Base-by-base conservation (phyloP, 495 filamentous ascomycete genomes). In the Penicillium fimorum region DNA sequence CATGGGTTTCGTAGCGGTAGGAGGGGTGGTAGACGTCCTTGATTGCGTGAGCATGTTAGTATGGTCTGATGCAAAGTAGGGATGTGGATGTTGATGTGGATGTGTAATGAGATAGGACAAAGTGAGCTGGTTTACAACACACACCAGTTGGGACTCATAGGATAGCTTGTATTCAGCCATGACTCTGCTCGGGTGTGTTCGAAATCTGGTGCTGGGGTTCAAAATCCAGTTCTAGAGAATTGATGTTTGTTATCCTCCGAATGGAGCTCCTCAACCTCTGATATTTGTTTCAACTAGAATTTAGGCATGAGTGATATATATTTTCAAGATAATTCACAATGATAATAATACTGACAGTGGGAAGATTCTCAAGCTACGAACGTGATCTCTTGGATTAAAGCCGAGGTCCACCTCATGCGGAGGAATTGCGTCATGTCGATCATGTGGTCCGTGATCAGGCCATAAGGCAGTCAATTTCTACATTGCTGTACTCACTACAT, bases 11-110 rank as follows among this genome's bases (percentile, higher is more conserved):
- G 55, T 76, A 74, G 57, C 72, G 70, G 53, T 77, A 75, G 51
- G 80, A 82, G 37, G 78, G 71, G 50, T 79, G 75, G 59, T 77
- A 81, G 42, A 75, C 70, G 52, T 81, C 77, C 79, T 82, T 37
- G 24, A 27, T 20, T n/a, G 22, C 9, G n/a, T 55, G 33, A 47
- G n/a, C 12, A 15, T 49, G 42, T 59, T 45, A 62, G 40, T 25
- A 24, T 35, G 20, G 18, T 25, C 15, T 20, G 12, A 52, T 42
- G 53, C 9, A 22, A 17, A 1, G 0, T 5, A 24, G 18, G n/a
- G 24, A 20, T 37, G 10, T 27, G 12, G 24, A 17, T 22, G 27
- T 27, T 0, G 25, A 27, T 27, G 25, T 24, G 27, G 32, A 24
- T 13, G 29, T 24, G 35, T 38, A 15, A 12, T n/a, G 3, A 27